Evolutionary conservation across 164 flowering plant genomes (phyloP).

Genomic region (Akebia trifoliata): DNA sequence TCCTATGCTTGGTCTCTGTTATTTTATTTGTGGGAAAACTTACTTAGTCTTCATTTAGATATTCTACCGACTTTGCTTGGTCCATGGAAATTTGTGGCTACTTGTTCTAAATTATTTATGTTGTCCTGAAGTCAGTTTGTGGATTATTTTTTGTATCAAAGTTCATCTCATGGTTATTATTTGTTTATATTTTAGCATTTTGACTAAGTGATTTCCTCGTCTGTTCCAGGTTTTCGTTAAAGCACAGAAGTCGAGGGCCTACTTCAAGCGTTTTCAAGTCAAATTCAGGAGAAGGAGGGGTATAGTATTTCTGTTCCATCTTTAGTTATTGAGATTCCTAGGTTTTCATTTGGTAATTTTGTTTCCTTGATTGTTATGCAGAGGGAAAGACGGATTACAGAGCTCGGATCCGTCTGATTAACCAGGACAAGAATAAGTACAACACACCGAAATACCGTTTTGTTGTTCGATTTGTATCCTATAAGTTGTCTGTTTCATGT

Average conservation of each 20-base stretch:
- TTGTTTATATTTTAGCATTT: not conserved
- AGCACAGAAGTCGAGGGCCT: conserved; percentile 44
- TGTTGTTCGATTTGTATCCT: conserved; percentile 88
- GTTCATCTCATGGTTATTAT: not conserved
- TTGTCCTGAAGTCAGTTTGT: too few relatives aligned
- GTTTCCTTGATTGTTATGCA: conserved; percentile 15
- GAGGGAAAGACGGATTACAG: conserved; percentile 93
- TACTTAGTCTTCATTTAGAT: too few relatives aligned
- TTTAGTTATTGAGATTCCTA: too few relatives aligned
- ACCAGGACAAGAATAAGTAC: conserved; percentile 93
- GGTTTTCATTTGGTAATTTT: too few relatives aligned
- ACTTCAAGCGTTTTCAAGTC: conserved; percentile 49
- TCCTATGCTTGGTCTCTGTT: too few relatives aligned
- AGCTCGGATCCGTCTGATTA: conserved; percentile 76
- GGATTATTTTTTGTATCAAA: too few relatives aligned
- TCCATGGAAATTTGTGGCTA: too few relatives aligned
- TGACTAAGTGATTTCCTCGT: not conserved
- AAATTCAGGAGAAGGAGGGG: conserved; percentile 48
- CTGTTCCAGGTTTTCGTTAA: conserved; percentile 37
- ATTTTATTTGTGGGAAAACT: too few relatives aligned
- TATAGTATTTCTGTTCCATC: conserved; percentile 11
- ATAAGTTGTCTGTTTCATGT: not conserved
- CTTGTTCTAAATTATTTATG: too few relatives aligned
- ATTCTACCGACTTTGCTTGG: too few relatives aligned
- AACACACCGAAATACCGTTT: conserved; percentile 84